Base-by-base conservation (phyloP, 2,329 filamentous ascomycete species). In the Endocalyx cinctus region DNA sequence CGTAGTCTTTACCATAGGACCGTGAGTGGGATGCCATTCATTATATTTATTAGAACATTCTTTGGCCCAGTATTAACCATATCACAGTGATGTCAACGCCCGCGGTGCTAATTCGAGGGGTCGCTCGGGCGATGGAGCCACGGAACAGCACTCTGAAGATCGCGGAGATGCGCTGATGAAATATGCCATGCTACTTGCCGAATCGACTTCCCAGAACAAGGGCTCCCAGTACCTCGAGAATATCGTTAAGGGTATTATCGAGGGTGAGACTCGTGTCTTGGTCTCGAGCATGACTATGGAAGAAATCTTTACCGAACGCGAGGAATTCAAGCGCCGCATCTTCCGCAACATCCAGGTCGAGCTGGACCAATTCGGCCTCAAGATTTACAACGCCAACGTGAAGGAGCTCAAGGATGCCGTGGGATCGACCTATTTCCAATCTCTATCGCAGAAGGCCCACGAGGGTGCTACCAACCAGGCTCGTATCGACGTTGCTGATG, bases 271-370 rank as follows among this genome's bases (percentile, higher is more conserved):
- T 1, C 76, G 87, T 38, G 83, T 87, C 5, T 78, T 94, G 33
- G 84, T 94, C 26, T 86, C 81, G 1, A 82, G 78, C 47, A 90
- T 94, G 84, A 89, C 85, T n/a, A 90, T 92, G 84, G 86, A 90
- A 55, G 86, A 92, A 60, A 84, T 94, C 38, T 89, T 89, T 59
- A 82, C 79, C 39, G 81, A 86, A 60, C 70, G 84, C 20, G 80
- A 85, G 46, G 67, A 83, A 27, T 88, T 88, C 68, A 87, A 90
- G 66, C 74, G 72, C 46, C 79, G 83, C 45, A 82, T 85, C 48
- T 83, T 82, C 60, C 69, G 70, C 44, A 84, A 86, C 55, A 86
- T 90, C 37, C 84, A 89, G 55, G 74, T 74, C 38, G 87, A 94
- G 57, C 72, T 94, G 2, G 73, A 82, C 43, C 82, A 89, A 48